Conservation (phyloP, 1,284 basidiomycete genomes). For the Pyrrhoderma lamaoense region DNA sequence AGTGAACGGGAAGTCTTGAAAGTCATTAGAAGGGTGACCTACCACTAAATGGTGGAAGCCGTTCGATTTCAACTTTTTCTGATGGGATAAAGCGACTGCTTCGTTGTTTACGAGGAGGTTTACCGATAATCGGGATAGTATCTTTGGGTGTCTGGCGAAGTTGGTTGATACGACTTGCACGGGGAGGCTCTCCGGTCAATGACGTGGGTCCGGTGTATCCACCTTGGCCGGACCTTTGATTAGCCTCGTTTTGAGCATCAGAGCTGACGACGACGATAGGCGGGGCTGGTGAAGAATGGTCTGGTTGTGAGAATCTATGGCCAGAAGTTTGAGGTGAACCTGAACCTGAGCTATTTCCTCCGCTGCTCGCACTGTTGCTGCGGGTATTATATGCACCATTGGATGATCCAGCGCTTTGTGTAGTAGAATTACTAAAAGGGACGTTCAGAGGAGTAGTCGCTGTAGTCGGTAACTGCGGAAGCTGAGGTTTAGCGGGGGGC, state of each 20-base stretch:
- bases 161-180: conserved; percentile 48
- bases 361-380: neutral
- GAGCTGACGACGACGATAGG: conserved; percentile 88
- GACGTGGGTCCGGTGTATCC: conserved; percentile 38
- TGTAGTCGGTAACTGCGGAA: conserved; percentile 7
- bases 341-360: conserved; percentile 3
- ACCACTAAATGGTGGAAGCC: conserved; percentile 91
- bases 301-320: conserved; percentile 31
- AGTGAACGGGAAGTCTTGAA: conserved; percentile 12
- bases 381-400: conserved; percentile 4
- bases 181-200: conserved; percentile 43
- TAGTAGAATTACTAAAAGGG: neutral
- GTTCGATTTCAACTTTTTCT: conserved; percentile 94
- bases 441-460: conserved; percentile 9
- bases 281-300: conserved; percentile 52
- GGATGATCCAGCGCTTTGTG: conserved; percentile 21
- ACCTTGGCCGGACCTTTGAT: conserved; percentile 21
- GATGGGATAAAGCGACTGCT: conserved; percentile 95
- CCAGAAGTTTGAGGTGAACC: conserved; percentile 7
- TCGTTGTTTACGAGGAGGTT: conserved; percentile 92
- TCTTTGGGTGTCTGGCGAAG: conserved; percentile 78
- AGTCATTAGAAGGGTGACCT: conserved; percentile 28
- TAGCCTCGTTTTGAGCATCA: conserved; percentile 58
- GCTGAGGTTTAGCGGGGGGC: conserved; percentile 30
- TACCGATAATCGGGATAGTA: conserved; percentile 90